Evolutionary conservation across 2,329 filamentous ascomycete genomes (phyloP).

Genomic region (Xylaria sp.): DNA sequence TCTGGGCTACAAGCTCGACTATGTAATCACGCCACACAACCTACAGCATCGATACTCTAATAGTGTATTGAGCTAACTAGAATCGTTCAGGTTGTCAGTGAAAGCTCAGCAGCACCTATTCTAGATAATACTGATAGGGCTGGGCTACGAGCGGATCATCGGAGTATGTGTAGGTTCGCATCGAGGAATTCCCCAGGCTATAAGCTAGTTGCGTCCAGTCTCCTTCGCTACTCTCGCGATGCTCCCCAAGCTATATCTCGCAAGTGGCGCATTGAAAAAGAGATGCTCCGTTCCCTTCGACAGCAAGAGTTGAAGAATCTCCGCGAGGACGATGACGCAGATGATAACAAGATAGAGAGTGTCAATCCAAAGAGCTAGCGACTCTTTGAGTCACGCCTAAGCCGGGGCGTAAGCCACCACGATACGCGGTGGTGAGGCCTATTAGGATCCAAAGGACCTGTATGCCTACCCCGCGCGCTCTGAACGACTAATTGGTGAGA

Average conservation of each 20-base stretch:
- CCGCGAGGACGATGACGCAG: background rate
- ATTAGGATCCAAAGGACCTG: too few relatives aligned
- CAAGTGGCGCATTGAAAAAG: conserved; percentile 16
- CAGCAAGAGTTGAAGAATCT: conserved; percentile 14
- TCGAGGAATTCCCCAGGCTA: conserved; percentile 20
- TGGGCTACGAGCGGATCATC: conserved; percentile 16
- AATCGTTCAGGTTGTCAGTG: conserved; percentile 3
- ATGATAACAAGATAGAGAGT: background rate
- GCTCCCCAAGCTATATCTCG: conserved; percentile 13
- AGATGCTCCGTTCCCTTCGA: conserved; percentile 12
- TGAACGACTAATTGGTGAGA: too few relatives aligned
- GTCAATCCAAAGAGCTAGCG: background rate
- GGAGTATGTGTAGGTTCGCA: conserved; percentile 23
- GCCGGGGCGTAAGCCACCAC: too few relatives aligned
- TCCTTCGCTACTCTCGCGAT: conserved; percentile 20
- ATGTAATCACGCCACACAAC: background rate
- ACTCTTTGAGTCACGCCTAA: too few relatives aligned
- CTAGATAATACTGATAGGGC: conserved; percentile 25
- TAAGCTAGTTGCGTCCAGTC: conserved; percentile 12
- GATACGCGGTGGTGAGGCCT: too few relatives aligned
- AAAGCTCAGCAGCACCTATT: conserved; percentile 24
- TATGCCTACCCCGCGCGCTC: too few relatives aligned
- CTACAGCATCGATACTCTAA: background rate
- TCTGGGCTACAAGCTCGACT: conserved; percentile 16
- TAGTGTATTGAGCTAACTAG: background rate